These are phyloP conservation scores for Candida maesae DNA, from an alignment of 805 yeast genomes.

Conservation along the genomic window DNA sequence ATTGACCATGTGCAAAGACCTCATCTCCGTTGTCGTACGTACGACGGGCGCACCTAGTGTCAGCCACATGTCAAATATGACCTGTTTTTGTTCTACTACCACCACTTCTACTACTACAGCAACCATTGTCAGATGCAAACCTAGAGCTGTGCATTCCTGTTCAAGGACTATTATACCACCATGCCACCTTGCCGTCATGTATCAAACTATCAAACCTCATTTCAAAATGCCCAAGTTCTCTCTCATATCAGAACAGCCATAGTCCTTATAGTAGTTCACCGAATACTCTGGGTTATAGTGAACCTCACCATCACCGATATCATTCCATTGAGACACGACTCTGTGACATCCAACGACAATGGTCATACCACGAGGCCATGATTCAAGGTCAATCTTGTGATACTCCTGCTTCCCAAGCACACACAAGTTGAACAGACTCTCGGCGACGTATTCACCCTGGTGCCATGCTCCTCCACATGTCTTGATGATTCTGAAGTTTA, in stretches of 20 bases:
- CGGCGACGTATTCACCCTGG: slow-evolving; percentile 23
- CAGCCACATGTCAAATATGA: too few relatives aligned
- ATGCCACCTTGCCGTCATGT: too few relatives aligned
- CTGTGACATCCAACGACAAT: slow-evolving; percentile 25
- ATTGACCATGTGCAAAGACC: too few relatives aligned
- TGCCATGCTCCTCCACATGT: slow-evolving; percentile 38
- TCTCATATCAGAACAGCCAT: slow-evolving; percentile 20
- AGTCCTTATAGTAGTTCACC: slow-evolving; percentile 31
- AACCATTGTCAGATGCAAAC: too few relatives aligned
- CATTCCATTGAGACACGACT: slow-evolving; percentile 22
- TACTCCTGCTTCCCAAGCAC: slow-evolving; percentile 14
- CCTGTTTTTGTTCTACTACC: too few relatives aligned
- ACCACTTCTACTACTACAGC: too few relatives aligned
- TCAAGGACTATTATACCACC: too few relatives aligned
- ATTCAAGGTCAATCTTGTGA: slow-evolving; percentile 12
- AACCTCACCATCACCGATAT: slow-evolving; percentile 29
- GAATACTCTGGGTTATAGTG: slow-evolving; percentile 25
- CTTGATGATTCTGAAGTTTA: slow-evolving; percentile 35
- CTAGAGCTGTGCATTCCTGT: too few relatives aligned
- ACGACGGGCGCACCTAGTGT: too few relatives aligned
- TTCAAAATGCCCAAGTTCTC: slow-evolving; percentile 10
- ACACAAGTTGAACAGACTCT: slow-evolving; percentile 17
- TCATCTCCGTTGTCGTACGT: too few relatives aligned
- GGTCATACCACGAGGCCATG: slow-evolving; percentile 26
- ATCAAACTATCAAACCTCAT: background rate